phyloP scores from a whole-genome alignment of 805 yeast species.

The Candida nanaspora region DNA sequence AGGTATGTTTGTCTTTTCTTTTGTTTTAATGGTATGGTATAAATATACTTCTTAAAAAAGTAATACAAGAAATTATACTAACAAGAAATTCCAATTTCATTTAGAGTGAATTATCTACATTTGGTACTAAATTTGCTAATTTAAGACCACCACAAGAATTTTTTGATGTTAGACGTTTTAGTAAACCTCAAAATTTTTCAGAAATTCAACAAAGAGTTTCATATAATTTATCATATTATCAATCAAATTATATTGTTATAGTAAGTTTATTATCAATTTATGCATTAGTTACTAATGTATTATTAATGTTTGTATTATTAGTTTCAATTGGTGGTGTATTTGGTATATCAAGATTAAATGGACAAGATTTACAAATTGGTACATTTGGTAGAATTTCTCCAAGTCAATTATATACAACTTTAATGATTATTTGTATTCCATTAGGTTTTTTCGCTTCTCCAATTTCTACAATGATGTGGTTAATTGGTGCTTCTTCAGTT shows the following conservation, averaged over 20 bases:
- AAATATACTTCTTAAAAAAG: background rate
- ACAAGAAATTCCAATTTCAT: slow-evolving; percentile 12
- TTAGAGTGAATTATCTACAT: slow-evolving; percentile 38
- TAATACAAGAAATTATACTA: background rate
- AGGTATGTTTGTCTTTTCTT: slow-evolving; percentile 20
- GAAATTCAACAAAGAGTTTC: slow-evolving; percentile 86
- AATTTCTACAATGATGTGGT: slow-evolving; percentile 88
- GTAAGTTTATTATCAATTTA: slow-evolving; percentile 70
- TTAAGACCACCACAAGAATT: slow-evolving; percentile 90
- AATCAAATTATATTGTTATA: slow-evolving; percentile 76
- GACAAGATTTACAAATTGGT: slow-evolving; percentile 69
- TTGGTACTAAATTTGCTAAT: slow-evolving; percentile 62
- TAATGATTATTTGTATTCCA: slow-evolving; percentile 60
- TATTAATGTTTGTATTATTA: slow-evolving; percentile 74
- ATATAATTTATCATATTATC: slow-evolving; percentile 80
- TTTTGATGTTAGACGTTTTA: slow-evolving; percentile 81
- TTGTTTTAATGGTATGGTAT: background rate
- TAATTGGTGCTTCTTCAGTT: slow-evolving; percentile 88
- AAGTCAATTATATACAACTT: slow-evolving; percentile 83
- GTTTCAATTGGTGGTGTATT: slow-evolving; percentile 68
- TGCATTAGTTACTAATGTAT: slow-evolving; percentile 78
- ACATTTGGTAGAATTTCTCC: slow-evolving; percentile 71
- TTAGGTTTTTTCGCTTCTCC: slow-evolving; percentile 31
- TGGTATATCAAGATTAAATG: slow-evolving; percentile 73
- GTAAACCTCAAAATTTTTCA: slow-evolving; percentile 84